Evolutionary conservation across 345 rosid genomes (phyloP).

Genomic region (Eucalyptus marginata): DNA sequence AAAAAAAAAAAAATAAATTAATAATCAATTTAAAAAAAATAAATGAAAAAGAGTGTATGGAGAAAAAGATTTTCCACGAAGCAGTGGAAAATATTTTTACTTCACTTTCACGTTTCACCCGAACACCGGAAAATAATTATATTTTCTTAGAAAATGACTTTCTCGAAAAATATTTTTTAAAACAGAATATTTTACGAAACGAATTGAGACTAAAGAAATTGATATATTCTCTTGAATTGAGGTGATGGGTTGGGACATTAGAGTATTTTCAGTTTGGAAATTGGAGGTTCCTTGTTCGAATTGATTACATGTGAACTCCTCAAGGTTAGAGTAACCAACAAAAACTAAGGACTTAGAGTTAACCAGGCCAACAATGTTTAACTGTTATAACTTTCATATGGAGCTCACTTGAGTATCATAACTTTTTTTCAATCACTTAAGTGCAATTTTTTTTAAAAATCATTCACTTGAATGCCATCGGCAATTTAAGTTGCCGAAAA

Average conservation of each 20-base stretch:
- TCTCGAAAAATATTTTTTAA: rapidly evolving
- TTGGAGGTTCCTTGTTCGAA: background rate
- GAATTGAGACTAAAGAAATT: no score
- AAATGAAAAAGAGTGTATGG: no score
- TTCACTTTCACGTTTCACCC: no score
- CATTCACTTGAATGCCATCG: background rate
- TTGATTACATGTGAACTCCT: background rate
- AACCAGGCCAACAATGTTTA: background rate
- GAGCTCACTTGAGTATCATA: no score
- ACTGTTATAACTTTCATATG: no score
- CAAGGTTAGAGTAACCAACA: background rate
- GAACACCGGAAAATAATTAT: rapidly evolving
- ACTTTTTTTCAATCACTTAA: no score
- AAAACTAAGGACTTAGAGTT: background rate
- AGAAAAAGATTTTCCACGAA: rapidly evolving
- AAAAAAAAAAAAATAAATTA: no score
- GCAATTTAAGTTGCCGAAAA: background rate
- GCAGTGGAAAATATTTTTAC: no score
- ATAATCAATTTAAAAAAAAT: no score
- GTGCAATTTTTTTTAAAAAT: background rate
- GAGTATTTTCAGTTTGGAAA: background rate
- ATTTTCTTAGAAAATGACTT: no score
- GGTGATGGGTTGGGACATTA: background rate
- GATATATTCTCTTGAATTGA: background rate
- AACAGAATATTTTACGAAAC: rapidly evolving